Evolutionary conservation across 1,139 yeast species (phyloP), one percentile per base, ranked within the genome.

Genomic region (Hansenula sp.): DNA sequence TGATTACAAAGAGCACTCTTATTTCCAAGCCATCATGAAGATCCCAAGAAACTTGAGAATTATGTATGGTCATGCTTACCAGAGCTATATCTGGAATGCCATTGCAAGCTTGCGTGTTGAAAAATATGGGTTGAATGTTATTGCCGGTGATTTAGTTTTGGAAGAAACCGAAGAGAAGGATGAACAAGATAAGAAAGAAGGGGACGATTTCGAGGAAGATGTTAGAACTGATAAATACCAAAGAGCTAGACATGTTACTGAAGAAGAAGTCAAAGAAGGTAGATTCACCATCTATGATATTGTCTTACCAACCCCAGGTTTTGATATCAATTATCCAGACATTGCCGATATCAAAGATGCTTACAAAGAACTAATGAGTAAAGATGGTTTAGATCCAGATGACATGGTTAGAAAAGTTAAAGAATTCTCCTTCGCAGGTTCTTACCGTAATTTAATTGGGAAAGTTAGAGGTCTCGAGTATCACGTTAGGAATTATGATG

Each of bases 1-100:
- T 12, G 72, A 67, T 17, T 83, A 71, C 56, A 50, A 64, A n/a
- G 70, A 73, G 13, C 60, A 62, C 38, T 70, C 83, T 5, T 85
- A 84, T 60, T 80, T 87, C 57, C 79, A 79, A 53, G 93, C 95
- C n/a, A 76, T 94, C 41, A 83, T 86, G 84, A 79, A 91, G 47
- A 86, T 94, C 53, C 99, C 99, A 36, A 78, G 96, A 63, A 91
- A 91, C 61, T 72, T 94, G 60, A 75, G 96, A 59, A 79, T 90
- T 50, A 93, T 94, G 95, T 94, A 94, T 61, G 96, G 85, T 2
- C 99, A 94, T 66, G 96, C 99, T 2, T 94, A 94, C 62, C 99
- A 94, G 66, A 89, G 97, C 50, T 93, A 84, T 58, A 77, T 94
- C 36, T 94, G 99, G 99, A 94, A 94, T 60, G 62, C 74, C 46